Evolutionary conservation across 495 filamentous ascomycete genomes (phyloP).

Genomic region (Xylaria venustula): DNA sequence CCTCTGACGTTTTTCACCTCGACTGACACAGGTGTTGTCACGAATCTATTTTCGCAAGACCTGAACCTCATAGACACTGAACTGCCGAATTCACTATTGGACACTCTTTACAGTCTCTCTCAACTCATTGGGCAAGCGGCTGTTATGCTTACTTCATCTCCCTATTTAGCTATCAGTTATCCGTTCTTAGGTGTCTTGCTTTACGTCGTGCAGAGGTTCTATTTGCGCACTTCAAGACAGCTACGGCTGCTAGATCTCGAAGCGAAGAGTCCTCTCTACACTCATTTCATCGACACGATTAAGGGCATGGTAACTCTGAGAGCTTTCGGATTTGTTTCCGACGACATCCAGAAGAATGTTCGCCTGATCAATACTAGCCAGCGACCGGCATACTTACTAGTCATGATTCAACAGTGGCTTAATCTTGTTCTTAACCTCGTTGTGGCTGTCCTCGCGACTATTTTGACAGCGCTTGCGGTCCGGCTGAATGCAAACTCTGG

Average conservation of each 20-base stretch:
- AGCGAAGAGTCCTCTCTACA: slow-evolving; percentile 29
- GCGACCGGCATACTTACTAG: slow-evolving; percentile 45
- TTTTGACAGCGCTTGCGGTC: slow-evolving; percentile 31
- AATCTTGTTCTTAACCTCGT: slow-evolving; percentile 38
- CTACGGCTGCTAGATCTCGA: slow-evolving; percentile 46
- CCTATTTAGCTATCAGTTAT: slow-evolving; percentile 30
- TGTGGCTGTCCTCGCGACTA: slow-evolving; percentile 34
- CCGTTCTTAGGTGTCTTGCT: slow-evolving; percentile 31
- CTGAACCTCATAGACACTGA: slow-evolving; percentile 41
- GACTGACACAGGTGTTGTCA: slow-evolving; percentile 40
- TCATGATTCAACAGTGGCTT: slow-evolving; percentile 46
- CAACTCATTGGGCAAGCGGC: slow-evolving; percentile 1
- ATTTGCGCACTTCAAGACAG: slow-evolving; percentile 60
- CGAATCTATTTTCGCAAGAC: slow-evolving; percentile 48
- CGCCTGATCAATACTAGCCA: slow-evolving; percentile 38
- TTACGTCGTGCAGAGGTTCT: slow-evolving; percentile 57
- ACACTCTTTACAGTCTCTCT: not conserved
- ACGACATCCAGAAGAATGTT: slow-evolving; percentile 45
- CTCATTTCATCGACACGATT: slow-evolving; percentile 44
- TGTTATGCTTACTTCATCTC: slow-evolving; percentile 29
- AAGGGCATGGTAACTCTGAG: slow-evolving; percentile 41
- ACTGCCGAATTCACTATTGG: slow-evolving; percentile 23
- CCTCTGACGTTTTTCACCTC: slow-evolving; percentile 37
- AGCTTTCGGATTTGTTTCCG: slow-evolving; percentile 32
- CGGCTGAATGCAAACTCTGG: slow-evolving; percentile 42